Evolutionary conservation across 805 yeast genomes (phyloP).

Genomic region (Myxozyma vanderwaltii): DNA sequence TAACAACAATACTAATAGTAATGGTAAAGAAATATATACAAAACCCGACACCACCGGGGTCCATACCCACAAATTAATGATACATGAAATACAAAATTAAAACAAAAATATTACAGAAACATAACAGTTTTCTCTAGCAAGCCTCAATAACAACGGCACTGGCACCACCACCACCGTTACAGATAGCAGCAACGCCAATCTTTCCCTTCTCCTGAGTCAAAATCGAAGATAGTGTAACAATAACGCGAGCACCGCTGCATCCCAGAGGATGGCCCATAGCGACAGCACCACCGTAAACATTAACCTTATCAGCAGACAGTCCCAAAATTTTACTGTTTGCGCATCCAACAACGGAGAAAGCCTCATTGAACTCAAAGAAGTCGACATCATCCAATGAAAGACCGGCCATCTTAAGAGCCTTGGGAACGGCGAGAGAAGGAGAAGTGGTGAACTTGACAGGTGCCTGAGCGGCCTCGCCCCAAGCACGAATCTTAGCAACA

Average conservation of each 20-base stretch:
- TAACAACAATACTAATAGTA: not conserved
- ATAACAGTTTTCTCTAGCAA: constrained; percentile 8
- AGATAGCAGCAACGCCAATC: constrained; percentile 91
- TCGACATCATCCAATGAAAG: constrained; percentile 69
- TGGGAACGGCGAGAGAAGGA: constrained; percentile 92
- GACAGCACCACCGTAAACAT: constrained; percentile 96
- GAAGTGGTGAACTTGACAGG: constrained; percentile 97
- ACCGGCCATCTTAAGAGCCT: constrained; percentile 87
- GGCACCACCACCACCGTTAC: constrained; percentile 99
- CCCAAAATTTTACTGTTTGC: constrained; percentile 75
- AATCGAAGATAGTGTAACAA: constrained; percentile 81
- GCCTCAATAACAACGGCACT: constrained; percentile 72
- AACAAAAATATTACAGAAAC: too few relatives aligned
- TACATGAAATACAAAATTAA: too few relatives aligned
- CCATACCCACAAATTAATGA: constrained; percentile 1
- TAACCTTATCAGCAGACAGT: constrained; percentile 58
- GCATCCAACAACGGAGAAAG: constrained; percentile 93
- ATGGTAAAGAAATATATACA: not conserved
- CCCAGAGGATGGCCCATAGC: constrained; percentile 97
- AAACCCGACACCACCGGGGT: not conserved
- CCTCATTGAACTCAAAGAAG: constrained; percentile 95
- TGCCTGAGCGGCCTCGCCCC: constrained; percentile 98
- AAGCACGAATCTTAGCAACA: constrained; percentile 82
- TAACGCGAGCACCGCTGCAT: constrained; percentile 92
- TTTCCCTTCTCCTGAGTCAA: constrained; percentile 83